Conservation (phyloP, 2,329 filamentous ascomycete genomes). For the Trichoderma sp. region DNA sequence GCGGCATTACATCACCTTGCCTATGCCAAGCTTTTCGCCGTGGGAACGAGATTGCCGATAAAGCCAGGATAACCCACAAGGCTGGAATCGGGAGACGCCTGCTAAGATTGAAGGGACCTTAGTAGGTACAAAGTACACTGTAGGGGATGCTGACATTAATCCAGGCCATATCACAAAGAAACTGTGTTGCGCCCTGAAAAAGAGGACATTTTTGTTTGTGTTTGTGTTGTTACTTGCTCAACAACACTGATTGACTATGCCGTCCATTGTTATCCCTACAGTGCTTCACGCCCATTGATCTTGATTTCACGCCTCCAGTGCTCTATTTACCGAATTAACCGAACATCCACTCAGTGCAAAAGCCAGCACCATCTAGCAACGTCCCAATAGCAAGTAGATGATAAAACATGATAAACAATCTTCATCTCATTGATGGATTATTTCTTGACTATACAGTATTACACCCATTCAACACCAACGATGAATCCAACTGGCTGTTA, state of each 20-base stretch:
- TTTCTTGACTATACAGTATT: neutral
- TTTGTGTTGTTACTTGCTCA: neutral
- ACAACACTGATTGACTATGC: neutral
- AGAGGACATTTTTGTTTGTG: neutral
- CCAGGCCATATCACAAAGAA: neutral
- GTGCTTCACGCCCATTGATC: neutral
- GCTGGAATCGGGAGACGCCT: neutral
- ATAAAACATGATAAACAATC: neutral
- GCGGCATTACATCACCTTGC: constrained; percentile 20
- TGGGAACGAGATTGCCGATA: constrained; percentile 12
- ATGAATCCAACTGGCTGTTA: neutral
- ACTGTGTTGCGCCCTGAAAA: neutral
- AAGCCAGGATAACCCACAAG: constrained; percentile 15
- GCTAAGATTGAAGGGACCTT: neutral
- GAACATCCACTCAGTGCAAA: neutral
- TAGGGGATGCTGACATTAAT: neutral
- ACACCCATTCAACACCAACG: neutral
- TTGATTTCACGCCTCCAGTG: neutral
- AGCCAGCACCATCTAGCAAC: neutral
- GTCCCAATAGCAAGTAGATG: neutral
- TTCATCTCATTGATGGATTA: neutral
- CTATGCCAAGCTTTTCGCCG: constrained; percentile 17
- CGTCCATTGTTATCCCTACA: neutral
- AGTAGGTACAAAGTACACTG: neutral
- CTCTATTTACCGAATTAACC: neutral